Conservation (phyloP, 306 rosid species). For the Crotalaria pallida region DNA sequence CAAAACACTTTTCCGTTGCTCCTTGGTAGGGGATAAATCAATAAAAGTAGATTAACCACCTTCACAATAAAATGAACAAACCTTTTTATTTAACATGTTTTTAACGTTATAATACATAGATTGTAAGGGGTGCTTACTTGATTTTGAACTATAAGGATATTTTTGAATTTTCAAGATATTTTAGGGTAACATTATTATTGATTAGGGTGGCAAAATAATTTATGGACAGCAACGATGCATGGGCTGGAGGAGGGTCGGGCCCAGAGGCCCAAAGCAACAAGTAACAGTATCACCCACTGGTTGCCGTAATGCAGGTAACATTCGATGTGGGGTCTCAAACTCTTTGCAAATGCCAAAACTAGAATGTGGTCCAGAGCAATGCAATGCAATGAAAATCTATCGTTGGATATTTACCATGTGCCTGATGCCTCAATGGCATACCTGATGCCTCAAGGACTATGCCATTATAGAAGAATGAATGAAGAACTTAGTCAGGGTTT, state of each 20-base stretch:
- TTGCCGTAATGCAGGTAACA: constrained; percentile 36
- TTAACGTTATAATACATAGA: no score
- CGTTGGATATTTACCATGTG: constrained; percentile 11
- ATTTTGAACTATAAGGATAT: no score
- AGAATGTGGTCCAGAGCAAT: constrained; percentile 11
- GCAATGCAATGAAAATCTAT: not conserved
- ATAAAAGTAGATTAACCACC: no score
- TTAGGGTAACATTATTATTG: no score
- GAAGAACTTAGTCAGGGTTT: not conserved
- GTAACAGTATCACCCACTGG: constrained; percentile 5
- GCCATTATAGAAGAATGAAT: not conserved
- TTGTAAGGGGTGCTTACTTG: no score
- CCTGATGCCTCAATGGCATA: not conserved
- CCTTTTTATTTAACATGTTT: no score
- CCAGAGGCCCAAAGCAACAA: constrained; percentile 31
- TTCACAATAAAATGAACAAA: no score
- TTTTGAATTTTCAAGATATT: no score
- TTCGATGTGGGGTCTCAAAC: constrained; percentile 22
- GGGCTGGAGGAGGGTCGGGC: constrained; percentile 28
- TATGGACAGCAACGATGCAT: constrained; percentile 23
- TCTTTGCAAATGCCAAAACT: not conserved
- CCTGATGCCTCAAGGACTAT: not conserved
- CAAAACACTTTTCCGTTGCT: no score
- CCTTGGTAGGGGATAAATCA: no score
- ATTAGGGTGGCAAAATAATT: no score